A percentile compares a stretch with the other conserved stretches of the same genome.
Evolutionary conservation across 2,329 filamentous ascomycete species (phyloP).

Genomic region (Phaeosphaeria sp.): DNA sequence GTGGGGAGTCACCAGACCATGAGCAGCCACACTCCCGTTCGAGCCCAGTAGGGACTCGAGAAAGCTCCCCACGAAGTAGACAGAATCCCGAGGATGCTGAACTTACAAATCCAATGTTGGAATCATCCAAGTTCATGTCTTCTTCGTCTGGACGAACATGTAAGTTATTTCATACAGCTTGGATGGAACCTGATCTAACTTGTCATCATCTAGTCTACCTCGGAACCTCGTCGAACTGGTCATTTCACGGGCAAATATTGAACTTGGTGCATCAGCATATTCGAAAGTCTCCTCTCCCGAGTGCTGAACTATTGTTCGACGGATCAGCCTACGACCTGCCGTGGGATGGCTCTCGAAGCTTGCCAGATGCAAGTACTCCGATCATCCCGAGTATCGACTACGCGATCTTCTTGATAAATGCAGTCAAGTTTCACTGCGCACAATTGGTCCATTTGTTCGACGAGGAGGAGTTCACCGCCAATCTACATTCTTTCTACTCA

Average conservation of each 20-base stretch:
- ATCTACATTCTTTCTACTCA: conserved; percentile 52
- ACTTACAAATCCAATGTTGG: conserved; percentile 33
- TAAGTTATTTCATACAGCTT: conserved; percentile 6
- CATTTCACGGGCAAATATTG: conserved; percentile 60
- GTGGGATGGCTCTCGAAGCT: conserved; percentile 55
- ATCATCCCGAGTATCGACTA: conserved; percentile 60
- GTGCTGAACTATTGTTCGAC: conserved; percentile 58
- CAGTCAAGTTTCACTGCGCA: conserved; percentile 63
- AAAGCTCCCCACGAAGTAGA: conserved; percentile 27
- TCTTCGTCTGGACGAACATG: conserved; percentile 31
- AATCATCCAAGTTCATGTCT: conserved; percentile 35
- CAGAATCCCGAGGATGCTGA: conserved; percentile 25
- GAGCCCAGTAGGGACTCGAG: conserved; percentile 21
- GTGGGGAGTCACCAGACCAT: conserved; percentile 10
- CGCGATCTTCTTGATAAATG: conserved; percentile 61
- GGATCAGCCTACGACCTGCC: conserved; percentile 60
- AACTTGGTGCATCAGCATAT: conserved; percentile 57
- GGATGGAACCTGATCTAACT: conserved; percentile 1
- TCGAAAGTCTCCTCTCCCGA: conserved; percentile 52
- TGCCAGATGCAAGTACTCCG: conserved; percentile 39
- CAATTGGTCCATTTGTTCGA: conserved; percentile 64
- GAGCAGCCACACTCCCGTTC: conserved; percentile 12
- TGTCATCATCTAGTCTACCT: conserved; percentile 53
- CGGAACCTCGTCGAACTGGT: conserved; percentile 65
- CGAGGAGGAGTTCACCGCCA: conserved; percentile 58